Conservation (phyloP, 1,284 basidiomycete genomes). For the Vanrija sp. region DNA sequence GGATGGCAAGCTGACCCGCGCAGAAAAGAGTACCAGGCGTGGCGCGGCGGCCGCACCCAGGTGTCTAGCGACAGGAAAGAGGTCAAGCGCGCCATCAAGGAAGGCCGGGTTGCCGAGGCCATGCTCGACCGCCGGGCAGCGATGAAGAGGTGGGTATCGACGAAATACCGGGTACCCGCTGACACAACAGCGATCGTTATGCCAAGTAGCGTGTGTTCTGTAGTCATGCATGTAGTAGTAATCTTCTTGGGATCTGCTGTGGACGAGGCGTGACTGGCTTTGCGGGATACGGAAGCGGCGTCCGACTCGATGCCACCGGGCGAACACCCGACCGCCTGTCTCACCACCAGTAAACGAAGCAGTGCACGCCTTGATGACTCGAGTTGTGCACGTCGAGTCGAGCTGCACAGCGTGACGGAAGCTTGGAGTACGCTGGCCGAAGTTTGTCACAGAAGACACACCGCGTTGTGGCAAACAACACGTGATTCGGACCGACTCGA, state of each 20-base stretch:
- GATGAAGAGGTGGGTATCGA: slow-evolving; percentile 73
- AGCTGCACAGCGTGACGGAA: too few species aligned
- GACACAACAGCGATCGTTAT: slow-evolving; percentile 5
- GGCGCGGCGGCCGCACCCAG: slow-evolving; percentile 75
- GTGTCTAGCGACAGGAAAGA: slow-evolving; percentile 58
- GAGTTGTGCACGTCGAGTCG: too few species aligned
- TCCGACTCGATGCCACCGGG: too few species aligned
- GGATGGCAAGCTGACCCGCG: slow-evolving; percentile 49
- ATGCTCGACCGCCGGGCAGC: slow-evolving; percentile 83
- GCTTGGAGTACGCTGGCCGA: too few species aligned
- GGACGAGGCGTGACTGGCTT: too few species aligned
- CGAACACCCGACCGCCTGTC: too few species aligned
- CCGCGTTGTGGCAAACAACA: too few species aligned
- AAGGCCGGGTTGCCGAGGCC: slow-evolving; percentile 81
- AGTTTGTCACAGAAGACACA: too few species aligned
- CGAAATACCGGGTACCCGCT: background rate
- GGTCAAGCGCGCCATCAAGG: slow-evolving; percentile 78
- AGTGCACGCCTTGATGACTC: too few species aligned
- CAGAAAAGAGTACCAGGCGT: slow-evolving; percentile 65
- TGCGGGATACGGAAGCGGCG: too few species aligned
- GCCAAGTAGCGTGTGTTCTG: background rate
- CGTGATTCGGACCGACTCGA: too few species aligned
- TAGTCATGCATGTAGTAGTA: slow-evolving; percentile 1
- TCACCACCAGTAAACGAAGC: too few species aligned
- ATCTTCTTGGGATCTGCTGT: background rate